A percentile compares a stretch with the other conserved stretches of the same genome.
These are phyloP conservation scores for Neotropicomus parvogracilis DNA, from an alignment of 1,284 basidiomycete species.

Conservation along the genomic window DNA sequence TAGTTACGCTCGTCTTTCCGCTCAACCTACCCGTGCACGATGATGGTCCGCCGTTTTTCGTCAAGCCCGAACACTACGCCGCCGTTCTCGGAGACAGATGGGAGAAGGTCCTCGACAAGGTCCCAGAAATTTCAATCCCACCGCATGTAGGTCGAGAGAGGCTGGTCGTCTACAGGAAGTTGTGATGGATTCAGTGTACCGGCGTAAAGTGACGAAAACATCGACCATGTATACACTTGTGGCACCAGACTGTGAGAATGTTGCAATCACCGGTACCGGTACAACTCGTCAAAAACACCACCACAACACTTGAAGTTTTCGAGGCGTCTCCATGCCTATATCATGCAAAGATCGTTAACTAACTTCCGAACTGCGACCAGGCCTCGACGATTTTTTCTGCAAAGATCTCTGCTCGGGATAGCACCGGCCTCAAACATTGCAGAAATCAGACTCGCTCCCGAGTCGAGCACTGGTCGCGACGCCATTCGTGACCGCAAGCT, in stretches of 20 bases:
- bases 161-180: constrained; percentile 15
- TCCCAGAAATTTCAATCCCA: constrained; percentile 41
- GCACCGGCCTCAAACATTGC: constrained; percentile 2
- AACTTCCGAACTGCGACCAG: constrained; percentile 17
- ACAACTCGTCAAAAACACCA: background rate
- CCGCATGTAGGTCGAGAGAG: constrained; percentile 33
- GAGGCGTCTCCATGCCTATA: constrained; percentile 10
- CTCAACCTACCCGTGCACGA: constrained; percentile 48
- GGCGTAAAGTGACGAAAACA: too few relatives aligned
- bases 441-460: constrained; percentile 4
- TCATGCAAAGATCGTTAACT: constrained; percentile 28
- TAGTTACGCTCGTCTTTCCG: constrained; percentile 58
- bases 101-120: constrained; percentile 52
- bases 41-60: constrained; percentile 61
- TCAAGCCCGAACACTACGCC: constrained; percentile 56
- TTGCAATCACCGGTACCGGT: background rate
- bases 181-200: constrained; percentile 6
- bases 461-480: constrained; percentile 8
- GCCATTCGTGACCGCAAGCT: constrained; percentile 29
- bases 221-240: too few relatives aligned
- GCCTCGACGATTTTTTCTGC: constrained; percentile 8
- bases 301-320: background rate
- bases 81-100: constrained; percentile 52
- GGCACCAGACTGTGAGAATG: too few relatives aligned
- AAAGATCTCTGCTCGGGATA: constrained; percentile 7